Evolutionary conservation across 345 rosid genomes (phyloP), one percentile per base, ranked within the genome.

Genomic region (Dipteronia dyeriana): DNA sequence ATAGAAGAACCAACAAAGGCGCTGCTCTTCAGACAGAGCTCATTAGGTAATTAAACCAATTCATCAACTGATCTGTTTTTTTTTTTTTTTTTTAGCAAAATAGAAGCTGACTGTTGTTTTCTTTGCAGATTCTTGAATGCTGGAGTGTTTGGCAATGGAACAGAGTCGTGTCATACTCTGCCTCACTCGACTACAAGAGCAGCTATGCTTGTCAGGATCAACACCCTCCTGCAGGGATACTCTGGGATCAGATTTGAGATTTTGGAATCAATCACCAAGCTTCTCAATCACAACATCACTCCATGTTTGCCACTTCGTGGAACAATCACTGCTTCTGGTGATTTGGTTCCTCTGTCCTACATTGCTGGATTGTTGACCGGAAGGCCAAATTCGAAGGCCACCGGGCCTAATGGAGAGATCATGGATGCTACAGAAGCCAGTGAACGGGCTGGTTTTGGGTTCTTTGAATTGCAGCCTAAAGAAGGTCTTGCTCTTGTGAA

Each of bases 231-330:
- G 78, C 92, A 87, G 77, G 94, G 96, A 20, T 91, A 90, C 81
- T 91, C 94, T 0, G 94, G 94, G 19, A 91, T 91, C 75, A 82
- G 96, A 34, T 91, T 91, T 4, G 91, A 91, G 70, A 88, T 91
- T 69, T 79, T 91, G 34, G 96, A 91, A 75, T 90, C 96, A 26
- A 86, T 91, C 43, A 76, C 96, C 39, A 88, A 80, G 81, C 83
- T 90, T 22, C 90, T 91, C 16, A 90, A 91, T 80, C 68, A 79
- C 75, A 84, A 91, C 84, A 81, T 91, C 81, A 90, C 91, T 70
- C 96, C 94, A 1, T 87, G 91, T 73, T 75, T 91, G 70, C 96
- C 96, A 20, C 91, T 88, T n/a, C 92, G 94, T 17, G 96, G 94
- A 56, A 87, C 92, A 49, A 88, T 91, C 73, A 82, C 89, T 0